Conservation (phyloP, 495 filamentous ascomycete genomes). For the Penicillium simplicissimum region DNA sequence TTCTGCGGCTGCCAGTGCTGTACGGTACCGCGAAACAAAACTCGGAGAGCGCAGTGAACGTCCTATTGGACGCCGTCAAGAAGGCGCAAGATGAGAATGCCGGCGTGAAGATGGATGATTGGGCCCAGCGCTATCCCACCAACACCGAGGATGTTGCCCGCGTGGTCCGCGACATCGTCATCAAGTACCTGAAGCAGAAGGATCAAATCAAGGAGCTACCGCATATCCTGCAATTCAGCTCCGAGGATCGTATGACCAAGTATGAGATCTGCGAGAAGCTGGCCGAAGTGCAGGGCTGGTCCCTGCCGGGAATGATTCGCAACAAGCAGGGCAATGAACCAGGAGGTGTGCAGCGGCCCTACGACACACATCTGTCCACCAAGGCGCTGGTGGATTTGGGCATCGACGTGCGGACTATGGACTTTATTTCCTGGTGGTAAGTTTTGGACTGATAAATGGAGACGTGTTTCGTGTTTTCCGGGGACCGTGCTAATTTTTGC, state of each 20-base stretch:
- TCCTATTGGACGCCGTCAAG: slow-evolving; percentile 71
- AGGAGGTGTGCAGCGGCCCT: slow-evolving; percentile 75
- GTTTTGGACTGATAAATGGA: slow-evolving; percentile 26
- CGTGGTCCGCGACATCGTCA: slow-evolving; percentile 69
- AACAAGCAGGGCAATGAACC: slow-evolving; percentile 78
- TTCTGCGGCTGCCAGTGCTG: slow-evolving; percentile 84
- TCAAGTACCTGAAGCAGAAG: slow-evolving; percentile 60
- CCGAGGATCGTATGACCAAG: slow-evolving; percentile 86
- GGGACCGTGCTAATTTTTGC: background rate
- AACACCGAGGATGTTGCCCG: slow-evolving; percentile 86
- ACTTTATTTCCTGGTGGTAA: slow-evolving; percentile 86
- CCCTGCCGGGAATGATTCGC: slow-evolving; percentile 66
- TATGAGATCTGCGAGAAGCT: slow-evolving; percentile 85
- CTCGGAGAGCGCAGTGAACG: slow-evolving; percentile 80
- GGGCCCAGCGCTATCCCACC: slow-evolving; percentile 83
- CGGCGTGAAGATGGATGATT: slow-evolving; percentile 81
- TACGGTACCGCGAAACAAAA: slow-evolving; percentile 66
- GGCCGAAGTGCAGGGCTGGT: slow-evolving; percentile 76
- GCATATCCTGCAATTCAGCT: slow-evolving; percentile 79
- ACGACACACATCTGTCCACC: slow-evolving; percentile 86
- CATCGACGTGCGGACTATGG: slow-evolving; percentile 71
- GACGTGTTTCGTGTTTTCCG: slow-evolving; percentile 11
- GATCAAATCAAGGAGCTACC: slow-evolving; percentile 54
- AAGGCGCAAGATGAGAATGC: slow-evolving; percentile 61
- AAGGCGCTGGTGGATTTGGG: slow-evolving; percentile 71